Conservation (phyloP, 176 grass and related monocot species). For the Coix lacrymajobi region DNA sequence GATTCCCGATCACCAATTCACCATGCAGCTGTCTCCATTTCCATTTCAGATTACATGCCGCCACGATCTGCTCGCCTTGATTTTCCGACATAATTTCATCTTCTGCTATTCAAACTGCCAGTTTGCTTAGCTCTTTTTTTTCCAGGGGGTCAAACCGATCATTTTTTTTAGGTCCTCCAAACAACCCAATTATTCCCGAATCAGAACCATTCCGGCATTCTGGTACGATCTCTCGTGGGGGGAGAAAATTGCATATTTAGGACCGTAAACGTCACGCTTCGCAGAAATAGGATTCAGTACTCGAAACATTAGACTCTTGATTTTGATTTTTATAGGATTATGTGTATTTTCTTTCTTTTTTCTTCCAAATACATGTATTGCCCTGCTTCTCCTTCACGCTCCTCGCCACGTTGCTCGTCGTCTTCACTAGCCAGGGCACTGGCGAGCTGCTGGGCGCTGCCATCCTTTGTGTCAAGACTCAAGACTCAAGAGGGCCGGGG, state of each 20-base stretch:
- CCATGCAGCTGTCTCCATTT: slow-evolving; percentile 9
- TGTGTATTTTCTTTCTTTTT: too few species aligned
- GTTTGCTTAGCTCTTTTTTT: background rate
- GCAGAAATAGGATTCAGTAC: too few species aligned
- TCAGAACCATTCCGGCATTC: background rate
- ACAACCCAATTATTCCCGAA: background rate
- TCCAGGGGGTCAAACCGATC: background rate
- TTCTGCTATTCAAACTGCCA: background rate
- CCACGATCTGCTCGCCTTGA: background rate
- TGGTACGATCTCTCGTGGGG: too few species aligned
- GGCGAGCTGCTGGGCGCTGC: slow-evolving; percentile 85
- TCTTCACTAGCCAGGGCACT: slow-evolving; percentile 83
- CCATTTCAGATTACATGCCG: background rate
- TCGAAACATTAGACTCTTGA: too few species aligned
- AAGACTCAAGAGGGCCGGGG: slow-evolving; percentile 64
- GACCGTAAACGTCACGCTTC: too few species aligned
- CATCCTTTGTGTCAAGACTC: slow-evolving; percentile 66
- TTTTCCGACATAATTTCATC: background rate
- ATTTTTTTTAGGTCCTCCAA: background rate
- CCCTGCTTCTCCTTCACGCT: slow-evolving; percentile 71
- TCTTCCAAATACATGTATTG: too few species aligned
- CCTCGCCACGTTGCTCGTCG: slow-evolving; percentile 67
- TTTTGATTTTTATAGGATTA: too few species aligned
- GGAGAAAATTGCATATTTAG: too few species aligned
- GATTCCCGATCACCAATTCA: background rate